Percentiles rank a stretch among this genome's conserved stretches.
phyloP scores from a whole-genome alignment of 2,329 filamentous ascomycete species.

The Macrophomina phaseolina region DNA sequence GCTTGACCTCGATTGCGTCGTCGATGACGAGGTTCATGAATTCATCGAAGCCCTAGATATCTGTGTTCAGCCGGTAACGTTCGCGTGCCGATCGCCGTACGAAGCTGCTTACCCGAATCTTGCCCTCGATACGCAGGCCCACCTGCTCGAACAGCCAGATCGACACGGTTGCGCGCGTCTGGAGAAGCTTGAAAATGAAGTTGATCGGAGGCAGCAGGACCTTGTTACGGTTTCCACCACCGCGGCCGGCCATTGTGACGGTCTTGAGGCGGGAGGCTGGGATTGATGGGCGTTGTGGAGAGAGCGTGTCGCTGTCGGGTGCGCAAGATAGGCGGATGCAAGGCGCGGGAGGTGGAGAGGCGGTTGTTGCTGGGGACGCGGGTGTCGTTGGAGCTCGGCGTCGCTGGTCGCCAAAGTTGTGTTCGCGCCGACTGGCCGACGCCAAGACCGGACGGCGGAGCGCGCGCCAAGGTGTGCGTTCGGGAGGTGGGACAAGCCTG shows the following conservation, averaged over 20 bases:
- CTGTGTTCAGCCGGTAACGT: not conserved
- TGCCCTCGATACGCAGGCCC: slow-evolving; percentile 91
- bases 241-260: slow-evolving; percentile 59
- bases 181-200: slow-evolving; percentile 93
- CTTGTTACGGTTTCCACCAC: slow-evolving; percentile 61
- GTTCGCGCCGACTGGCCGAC: not conserved
- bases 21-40: slow-evolving; percentile 99
- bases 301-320: not conserved
- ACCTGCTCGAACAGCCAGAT: slow-evolving; percentile 99
- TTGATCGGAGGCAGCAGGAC: slow-evolving; percentile 80
- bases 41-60: slow-evolving; percentile 86
- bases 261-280: slow-evolving; percentile 18
- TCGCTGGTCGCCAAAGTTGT: slow-evolving; percentile 21
- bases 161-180: slow-evolving; percentile 80
- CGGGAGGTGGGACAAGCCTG: slow-evolving; percentile 18
- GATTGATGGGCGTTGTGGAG: not conserved
- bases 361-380: not conserved
- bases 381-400: slow-evolving; percentile 13
- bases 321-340: not conserved
- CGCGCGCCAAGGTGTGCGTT: slow-evolving; percentile 20
- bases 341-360: not conserved
- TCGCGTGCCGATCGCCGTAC: not conserved
- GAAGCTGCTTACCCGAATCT: slow-evolving; percentile 72
- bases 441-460: slow-evolving; percentile 25
- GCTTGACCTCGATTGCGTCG: slow-evolving; percentile 89